These are phyloP conservation scores for Torrubiellomyces zombiae DNA, from an alignment of 2,329 filamentous ascomycete species.

Conservation along the genomic window DNA sequence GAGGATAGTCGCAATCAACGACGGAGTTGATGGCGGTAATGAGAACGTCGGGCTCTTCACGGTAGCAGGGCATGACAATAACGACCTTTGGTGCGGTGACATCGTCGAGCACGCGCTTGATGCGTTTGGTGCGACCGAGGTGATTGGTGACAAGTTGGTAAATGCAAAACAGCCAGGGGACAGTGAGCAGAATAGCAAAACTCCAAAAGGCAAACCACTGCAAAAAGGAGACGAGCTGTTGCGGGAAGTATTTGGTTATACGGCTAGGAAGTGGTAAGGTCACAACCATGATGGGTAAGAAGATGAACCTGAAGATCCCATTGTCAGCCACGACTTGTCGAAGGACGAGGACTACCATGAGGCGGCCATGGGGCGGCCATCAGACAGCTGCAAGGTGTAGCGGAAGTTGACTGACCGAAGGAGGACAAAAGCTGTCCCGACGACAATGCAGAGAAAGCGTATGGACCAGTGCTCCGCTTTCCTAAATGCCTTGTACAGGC, in stretches of 20 bases:
- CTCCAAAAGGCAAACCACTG: constrained; percentile 96
- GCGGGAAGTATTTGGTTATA: constrained; percentile 58
- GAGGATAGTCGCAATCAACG: constrained; percentile 84
- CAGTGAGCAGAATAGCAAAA: constrained; percentile 67
- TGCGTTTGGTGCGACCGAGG: constrained; percentile 62
- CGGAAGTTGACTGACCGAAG: constrained; percentile 42
- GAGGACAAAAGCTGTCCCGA: constrained; percentile 56
- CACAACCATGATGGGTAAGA: constrained; percentile 86
- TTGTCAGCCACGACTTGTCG: too few species aligned
- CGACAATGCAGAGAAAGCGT: constrained; percentile 56
- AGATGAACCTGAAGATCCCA: constrained; percentile 45
- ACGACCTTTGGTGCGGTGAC: constrained; percentile 81
- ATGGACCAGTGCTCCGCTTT: constrained; percentile 86
- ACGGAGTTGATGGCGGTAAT: constrained; percentile 81
- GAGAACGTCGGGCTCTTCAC: constrained; percentile 71
- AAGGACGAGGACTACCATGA: too few species aligned
- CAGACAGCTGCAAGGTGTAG: background rate
- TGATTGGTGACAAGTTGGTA: constrained; percentile 82
- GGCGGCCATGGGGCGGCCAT: background rate
- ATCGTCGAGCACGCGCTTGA: constrained; percentile 74
- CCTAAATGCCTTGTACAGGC: constrained; percentile 68
- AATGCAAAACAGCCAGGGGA: constrained; percentile 87
- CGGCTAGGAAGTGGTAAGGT: constrained; percentile 67
- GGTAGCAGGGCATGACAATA: constrained; percentile 93
- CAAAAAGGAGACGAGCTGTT: constrained; percentile 48